Evolutionary conservation across 2,329 filamentous ascomycete genomes (phyloP), one percentile per base, ranked within the genome.

Genomic region (Albophoma yamanashiensis): DNA sequence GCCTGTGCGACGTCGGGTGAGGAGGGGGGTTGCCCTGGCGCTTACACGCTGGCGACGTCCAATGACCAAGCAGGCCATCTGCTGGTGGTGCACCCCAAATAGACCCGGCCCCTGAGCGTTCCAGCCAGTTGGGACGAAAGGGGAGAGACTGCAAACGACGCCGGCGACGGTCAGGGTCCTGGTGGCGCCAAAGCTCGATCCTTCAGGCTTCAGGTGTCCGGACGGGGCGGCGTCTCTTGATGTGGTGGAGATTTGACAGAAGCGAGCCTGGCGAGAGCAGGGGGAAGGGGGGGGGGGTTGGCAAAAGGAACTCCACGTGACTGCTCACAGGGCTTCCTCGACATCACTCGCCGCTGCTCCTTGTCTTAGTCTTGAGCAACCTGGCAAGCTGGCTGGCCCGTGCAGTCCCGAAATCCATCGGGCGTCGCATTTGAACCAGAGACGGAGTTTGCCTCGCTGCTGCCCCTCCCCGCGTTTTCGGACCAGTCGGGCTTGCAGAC

Each of bases 61-160:
- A 62, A 62, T 61, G 43, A 11, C 59, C 61, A 62, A 62, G 58
- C 57, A 61, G 11, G 40, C 27, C 39, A 36, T 2, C 7, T 34
- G 22, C 11, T 11, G 40, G 53, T 20, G 34, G 9, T 40, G 50
- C 27, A 15, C 11, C 7, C 9, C 25, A 45, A 55, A 38, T 55
- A 31, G 31, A 25, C 14, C 9, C n/a, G 22, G 39, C 38, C 15
- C 38, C 55, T 20, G 36, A 14, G 25, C 17, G 40, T 55, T 15
- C 25, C 25, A 15, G 25, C 47, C 27, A n/a, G 47, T 20, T 11
- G 47, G 12, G 47, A 52, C 47, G 25, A 20, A 34, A 17, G 4
- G 27, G 20, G 27, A 3, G 14, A 14, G 17, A 20, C 15, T 1
- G 3, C 25, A 17, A 9, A 20, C 15, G 25, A 50, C 25, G 25